phyloP scores from a whole-genome alignment of 2,329 filamentous ascomycete genomes.

The Clarireedia homoeocarpa region DNA sequence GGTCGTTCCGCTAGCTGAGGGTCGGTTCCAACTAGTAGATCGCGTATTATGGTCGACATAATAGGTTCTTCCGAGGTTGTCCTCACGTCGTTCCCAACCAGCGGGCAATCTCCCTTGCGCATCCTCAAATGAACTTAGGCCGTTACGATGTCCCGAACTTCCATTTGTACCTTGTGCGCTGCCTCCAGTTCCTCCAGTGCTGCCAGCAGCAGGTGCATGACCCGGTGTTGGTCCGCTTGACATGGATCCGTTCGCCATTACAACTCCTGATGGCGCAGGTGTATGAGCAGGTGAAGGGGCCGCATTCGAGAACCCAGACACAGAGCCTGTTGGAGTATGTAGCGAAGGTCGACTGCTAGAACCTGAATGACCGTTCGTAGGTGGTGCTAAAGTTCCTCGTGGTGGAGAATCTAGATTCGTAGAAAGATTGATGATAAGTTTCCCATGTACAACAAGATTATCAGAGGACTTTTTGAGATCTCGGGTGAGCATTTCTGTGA shows the following conservation, averaged over 20 bases:
- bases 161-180: constrained; percentile 19
- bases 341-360: constrained; percentile 24
- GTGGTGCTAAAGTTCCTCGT: constrained; percentile 35
- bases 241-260: constrained; percentile 26
- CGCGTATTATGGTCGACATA: constrained; percentile 98
- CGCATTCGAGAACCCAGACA: constrained; percentile 17
- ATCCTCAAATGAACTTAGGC: constrained; percentile 91
- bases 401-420: constrained; percentile 75
- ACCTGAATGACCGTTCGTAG: constrained; percentile 21
- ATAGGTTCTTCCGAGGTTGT: constrained; percentile 90
- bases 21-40: constrained; percentile 93
- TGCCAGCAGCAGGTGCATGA: constrained; percentile 29
- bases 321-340: constrained; percentile 28
- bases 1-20: constrained; percentile 69
- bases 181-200: constrained; percentile 20
- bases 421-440: constrained; percentile 92
- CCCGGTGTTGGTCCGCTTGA: constrained; percentile 27
- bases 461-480: constrained; percentile 98
- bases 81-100: constrained; percentile 93
- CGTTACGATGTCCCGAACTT: constrained; percentile 31
- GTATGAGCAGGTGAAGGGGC: constrained; percentile 31
- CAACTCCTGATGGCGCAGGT: constrained; percentile 20
- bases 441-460: constrained; percentile 94
- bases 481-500: constrained; percentile 84
- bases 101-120: constrained; percentile 85